A percentile compares a stretch with the other conserved stretches of the same genome.
Conservation (phyloP, 1,139 yeast species). For the Candida pseudoviswanathii region DNA sequence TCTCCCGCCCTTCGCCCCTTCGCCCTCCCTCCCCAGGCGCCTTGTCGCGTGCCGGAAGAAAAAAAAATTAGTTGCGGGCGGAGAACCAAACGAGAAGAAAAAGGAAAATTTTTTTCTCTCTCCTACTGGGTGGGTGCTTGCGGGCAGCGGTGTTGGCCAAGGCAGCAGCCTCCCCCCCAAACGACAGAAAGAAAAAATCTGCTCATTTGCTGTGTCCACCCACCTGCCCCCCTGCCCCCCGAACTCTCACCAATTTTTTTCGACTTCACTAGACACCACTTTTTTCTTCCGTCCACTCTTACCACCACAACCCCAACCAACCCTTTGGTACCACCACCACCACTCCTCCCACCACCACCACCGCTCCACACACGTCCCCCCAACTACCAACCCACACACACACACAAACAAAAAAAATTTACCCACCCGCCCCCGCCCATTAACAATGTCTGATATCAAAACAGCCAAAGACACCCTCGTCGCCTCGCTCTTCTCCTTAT, state of each 20-base stretch:
- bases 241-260: conserved; percentile 3
- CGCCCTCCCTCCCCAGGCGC: too few relatives aligned
- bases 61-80: too few relatives aligned
- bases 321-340: conserved; percentile 8
- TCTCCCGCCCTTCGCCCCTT: too few relatives aligned
- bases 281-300: conserved; percentile 7
- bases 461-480: conserved; percentile 58
- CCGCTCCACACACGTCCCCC: too few relatives aligned
- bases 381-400: not conserved
- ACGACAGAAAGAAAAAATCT: conserved; percentile 2
- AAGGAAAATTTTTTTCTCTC: conserved; percentile 5
- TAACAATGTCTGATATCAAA: conserved; percentile 37
- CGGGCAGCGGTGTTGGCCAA: too few relatives aligned
- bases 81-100: not conserved
- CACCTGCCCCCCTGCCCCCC: too few relatives aligned
- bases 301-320: conserved; percentile 9
- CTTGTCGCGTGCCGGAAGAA: too few relatives aligned
- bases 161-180: too few relatives aligned
- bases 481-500: conserved; percentile 74
- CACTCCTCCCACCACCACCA: too few relatives aligned
- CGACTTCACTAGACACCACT: conserved; percentile 5
- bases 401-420: conserved; percentile 4
- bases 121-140: not conserved
- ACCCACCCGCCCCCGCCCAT: not conserved
- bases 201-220: conserved; percentile 7